phyloP scores from a whole-genome alignment of 2,329 filamentous ascomycete genomes.

The Chaetomiaceae sp. region DNA sequence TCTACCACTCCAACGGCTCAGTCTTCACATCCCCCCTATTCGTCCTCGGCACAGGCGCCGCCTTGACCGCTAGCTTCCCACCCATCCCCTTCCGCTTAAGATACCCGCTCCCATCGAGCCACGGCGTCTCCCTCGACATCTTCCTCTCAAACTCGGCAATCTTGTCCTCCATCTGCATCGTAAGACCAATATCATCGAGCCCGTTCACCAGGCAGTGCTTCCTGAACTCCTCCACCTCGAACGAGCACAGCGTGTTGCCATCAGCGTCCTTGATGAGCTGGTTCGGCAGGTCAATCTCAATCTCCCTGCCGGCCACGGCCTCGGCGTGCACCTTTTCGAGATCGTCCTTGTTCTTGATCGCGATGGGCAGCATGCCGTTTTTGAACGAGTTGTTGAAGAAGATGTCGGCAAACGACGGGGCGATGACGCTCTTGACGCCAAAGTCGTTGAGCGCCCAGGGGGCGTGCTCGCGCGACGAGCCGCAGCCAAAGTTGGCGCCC shows the following conservation, averaged over 20 bases:
- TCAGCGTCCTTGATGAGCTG: slow-evolving; percentile 74
- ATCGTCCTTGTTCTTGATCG: slow-evolving; percentile 61
- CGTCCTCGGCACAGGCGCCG: slow-evolving; percentile 74
- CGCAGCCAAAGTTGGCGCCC: slow-evolving; percentile 92
- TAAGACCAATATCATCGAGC: slow-evolving; percentile 91
- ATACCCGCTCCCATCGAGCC: slow-evolving; percentile 85
- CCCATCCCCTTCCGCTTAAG: slow-evolving; percentile 56
- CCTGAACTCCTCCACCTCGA: slow-evolving; percentile 88
- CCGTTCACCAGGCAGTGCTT: slow-evolving; percentile 94
- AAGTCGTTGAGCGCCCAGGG: slow-evolving; percentile 97
- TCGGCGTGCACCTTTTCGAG: slow-evolving; percentile 70
- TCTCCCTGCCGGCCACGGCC: slow-evolving; percentile 72
- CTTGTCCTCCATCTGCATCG: slow-evolving; percentile 87
- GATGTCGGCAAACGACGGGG: slow-evolving; percentile 81
- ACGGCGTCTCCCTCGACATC: slow-evolving; percentile 74
- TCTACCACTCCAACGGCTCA: slow-evolving; percentile 75
- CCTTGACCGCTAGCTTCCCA: slow-evolving; percentile 54
- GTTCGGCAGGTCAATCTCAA: slow-evolving; percentile 84
- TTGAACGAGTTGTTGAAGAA: slow-evolving; percentile 99
- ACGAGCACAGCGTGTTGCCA: slow-evolving; percentile 69
- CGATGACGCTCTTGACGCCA: slow-evolving; percentile 90
- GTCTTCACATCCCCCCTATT: slow-evolving; percentile 79
- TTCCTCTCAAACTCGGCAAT: slow-evolving; percentile 78
- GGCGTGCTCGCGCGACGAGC: slow-evolving; percentile 87
- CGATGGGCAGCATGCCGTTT: slow-evolving; percentile 94